phyloP scores from a whole-genome alignment of 352 stramenopile species.

The Elongisporangium undulatum region DNA sequence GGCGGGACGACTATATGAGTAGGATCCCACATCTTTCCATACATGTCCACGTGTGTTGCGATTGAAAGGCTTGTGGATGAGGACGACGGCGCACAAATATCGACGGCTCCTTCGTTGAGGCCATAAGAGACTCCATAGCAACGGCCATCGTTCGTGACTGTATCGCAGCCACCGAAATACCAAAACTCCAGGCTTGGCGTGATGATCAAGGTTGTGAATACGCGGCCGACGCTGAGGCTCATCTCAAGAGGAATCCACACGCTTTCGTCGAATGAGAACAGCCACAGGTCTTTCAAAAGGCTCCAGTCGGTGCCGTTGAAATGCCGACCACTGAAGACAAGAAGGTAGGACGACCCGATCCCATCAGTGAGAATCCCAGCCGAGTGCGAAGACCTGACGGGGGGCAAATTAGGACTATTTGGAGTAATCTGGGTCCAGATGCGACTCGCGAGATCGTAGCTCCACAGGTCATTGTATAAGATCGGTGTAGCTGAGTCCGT shows the following conservation, averaged over 20 bases:
- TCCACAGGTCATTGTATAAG: constrained; percentile 66
- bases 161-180: constrained; percentile 46
- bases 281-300: constrained; percentile 47
- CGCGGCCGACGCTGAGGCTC: constrained; percentile 21
- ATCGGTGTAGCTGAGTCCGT: constrained; percentile 18
- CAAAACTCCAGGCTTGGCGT: constrained; percentile 63
- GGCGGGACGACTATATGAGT: too few species aligned
- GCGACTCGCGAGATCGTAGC: constrained; percentile 39
- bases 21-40: not conserved
- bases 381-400: constrained; percentile 60
- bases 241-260: constrained; percentile 29
- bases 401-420: constrained; percentile 9
- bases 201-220: constrained; percentile 58
- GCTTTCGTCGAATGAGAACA: constrained; percentile 41
- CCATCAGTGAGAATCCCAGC: constrained; percentile 28
- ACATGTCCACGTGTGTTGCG: not conserved
- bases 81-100: not conserved
- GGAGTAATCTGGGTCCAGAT: constrained; percentile 38
- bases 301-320: constrained; percentile 43
- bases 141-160: not conserved
- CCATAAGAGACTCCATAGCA: not conserved
- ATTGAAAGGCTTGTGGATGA: not conserved
- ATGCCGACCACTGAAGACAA: constrained; percentile 54
- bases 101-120: not conserved
- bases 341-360: constrained; percentile 26